phyloP scores from a whole-genome alignment of 2,329 filamentous ascomycete species.

The Fusarium anthophilum region DNA sequence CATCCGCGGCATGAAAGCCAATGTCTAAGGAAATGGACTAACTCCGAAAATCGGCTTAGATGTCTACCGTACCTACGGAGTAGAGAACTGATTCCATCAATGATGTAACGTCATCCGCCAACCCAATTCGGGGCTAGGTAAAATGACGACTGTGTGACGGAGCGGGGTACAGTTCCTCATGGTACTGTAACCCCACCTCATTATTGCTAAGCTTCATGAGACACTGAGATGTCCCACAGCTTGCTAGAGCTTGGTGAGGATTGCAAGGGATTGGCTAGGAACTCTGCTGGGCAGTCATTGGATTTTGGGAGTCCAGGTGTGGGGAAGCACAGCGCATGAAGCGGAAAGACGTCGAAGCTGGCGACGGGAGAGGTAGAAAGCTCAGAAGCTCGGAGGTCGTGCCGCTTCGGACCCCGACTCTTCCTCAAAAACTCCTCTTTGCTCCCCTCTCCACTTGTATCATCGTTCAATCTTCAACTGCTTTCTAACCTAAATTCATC shows the following conservation, averaged over 20 bases:
- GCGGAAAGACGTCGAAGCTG: slow-evolving; percentile 9
- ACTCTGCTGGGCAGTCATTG: neutral
- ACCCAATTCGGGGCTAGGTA: slow-evolving; percentile 18
- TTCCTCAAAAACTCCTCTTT: slow-evolving; percentile 41
- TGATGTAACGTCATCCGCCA: slow-evolving; percentile 44
- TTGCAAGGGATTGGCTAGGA: slow-evolving; percentile 25
- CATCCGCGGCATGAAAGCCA: neutral
- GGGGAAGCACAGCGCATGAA: slow-evolving; percentile 3
- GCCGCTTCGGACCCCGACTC: slow-evolving; percentile 37
- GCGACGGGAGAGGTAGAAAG: slow-evolving; percentile 1
- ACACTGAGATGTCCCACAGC: slow-evolving; percentile 22
- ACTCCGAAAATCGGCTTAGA: slow-evolving; percentile 34
- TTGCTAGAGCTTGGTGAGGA: slow-evolving; percentile 21
- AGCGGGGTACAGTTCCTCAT: slow-evolving; percentile 27
- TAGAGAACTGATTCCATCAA: slow-evolving; percentile 2
- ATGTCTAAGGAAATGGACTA: neutral
- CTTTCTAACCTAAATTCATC: slow-evolving; percentile 24
- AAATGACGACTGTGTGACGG: slow-evolving; percentile 39
- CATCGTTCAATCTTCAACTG: slow-evolving; percentile 31
- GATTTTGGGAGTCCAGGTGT: neutral
- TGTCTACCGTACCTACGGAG: neutral
- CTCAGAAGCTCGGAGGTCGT: slow-evolving; percentile 24
- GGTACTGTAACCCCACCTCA: slow-evolving; percentile 28
- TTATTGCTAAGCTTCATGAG: slow-evolving; percentile 13
- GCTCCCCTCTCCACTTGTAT: slow-evolving; percentile 39